These are phyloP conservation scores for Arthrobotrys iridis DNA, from an alignment of 2,329 filamentous ascomycete genomes.

Conservation along the genomic window DNA sequence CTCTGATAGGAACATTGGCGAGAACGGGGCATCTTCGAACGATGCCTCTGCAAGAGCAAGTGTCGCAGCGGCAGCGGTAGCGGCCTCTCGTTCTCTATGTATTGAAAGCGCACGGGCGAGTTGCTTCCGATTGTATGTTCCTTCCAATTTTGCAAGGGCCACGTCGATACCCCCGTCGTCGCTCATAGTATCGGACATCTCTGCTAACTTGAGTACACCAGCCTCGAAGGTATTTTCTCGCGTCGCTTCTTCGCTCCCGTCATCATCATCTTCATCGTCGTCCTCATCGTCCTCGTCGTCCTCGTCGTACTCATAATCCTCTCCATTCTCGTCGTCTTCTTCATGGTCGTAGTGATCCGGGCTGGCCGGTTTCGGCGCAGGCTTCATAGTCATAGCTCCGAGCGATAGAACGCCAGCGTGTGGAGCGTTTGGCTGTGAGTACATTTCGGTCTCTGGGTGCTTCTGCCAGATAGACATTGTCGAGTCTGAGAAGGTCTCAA, in stretches of 20 bases:
- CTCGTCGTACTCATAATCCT: constrained; percentile 11
- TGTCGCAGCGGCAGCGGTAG: background rate
- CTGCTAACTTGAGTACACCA: constrained; percentile 85
- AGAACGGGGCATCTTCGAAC: constrained; percentile 8
- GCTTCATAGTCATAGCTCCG: constrained; percentile 57
- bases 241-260: constrained; percentile 29
- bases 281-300: constrained; percentile 58
- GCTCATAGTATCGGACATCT: constrained; percentile 81
- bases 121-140: constrained; percentile 74
- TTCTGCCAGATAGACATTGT: constrained; percentile 54
- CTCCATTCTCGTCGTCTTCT: constrained; percentile 19
- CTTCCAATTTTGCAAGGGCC: constrained; percentile 90
- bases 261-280: constrained; percentile 62
- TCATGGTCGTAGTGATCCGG: constrained; percentile 28
- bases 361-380: constrained; percentile 31
- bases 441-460: constrained; percentile 51
- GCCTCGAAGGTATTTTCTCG: constrained; percentile 77
- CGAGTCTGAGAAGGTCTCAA: constrained; percentile 51
- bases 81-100: constrained; percentile 43
- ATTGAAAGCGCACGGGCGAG: constrained; percentile 44
- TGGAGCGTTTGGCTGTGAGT: constrained; percentile 42
- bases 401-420: constrained; percentile 56
- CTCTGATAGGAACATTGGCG: background rate
- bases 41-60: constrained; percentile 9
- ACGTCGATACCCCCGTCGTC: constrained; percentile 90